These are phyloP conservation scores for Talaromyces pinophilus DNA, from an alignment of 2,329 filamentous ascomycete species.

Conservation along the genomic window DNA sequence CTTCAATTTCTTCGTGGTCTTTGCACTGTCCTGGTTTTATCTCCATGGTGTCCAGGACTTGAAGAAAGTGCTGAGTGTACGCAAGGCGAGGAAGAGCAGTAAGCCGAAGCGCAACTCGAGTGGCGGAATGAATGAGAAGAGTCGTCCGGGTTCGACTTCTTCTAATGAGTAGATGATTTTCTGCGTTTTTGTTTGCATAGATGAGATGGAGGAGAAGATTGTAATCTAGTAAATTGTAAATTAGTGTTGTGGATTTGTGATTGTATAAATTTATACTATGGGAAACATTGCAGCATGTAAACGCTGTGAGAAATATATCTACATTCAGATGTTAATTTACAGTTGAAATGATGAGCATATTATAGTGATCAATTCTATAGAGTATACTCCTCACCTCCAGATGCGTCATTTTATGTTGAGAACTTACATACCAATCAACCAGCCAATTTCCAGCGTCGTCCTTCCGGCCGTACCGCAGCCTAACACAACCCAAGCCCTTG, in stretches of 20 bases:
- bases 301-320: not conserved
- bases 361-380: too few relatives aligned
- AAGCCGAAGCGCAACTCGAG: not conserved
- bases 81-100: slow-evolving; percentile 30
- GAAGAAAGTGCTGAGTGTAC: slow-evolving; percentile 29
- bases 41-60: slow-evolving; percentile 42
- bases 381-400: too few relatives aligned
- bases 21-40: slow-evolving; percentile 57
- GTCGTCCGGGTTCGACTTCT: not conserved
- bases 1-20: slow-evolving; percentile 63
- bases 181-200: not conserved
- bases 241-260: not conserved
- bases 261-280: not conserved
- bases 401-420: too few relatives aligned
- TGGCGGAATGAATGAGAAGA: not conserved
- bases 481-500: too few relatives aligned
- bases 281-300: not conserved
- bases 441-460: too few relatives aligned
- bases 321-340: not conserved
- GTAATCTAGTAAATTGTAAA: not conserved
- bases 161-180: not conserved
- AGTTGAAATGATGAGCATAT: not conserved
- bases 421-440: too few relatives aligned
- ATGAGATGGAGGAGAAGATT: not conserved
- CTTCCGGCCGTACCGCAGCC: too few relatives aligned